These are phyloP conservation scores for Friedmanniomyces simplex DNA, from an alignment of 495 filamentous ascomycete genomes.

Conservation along the genomic window DNA sequence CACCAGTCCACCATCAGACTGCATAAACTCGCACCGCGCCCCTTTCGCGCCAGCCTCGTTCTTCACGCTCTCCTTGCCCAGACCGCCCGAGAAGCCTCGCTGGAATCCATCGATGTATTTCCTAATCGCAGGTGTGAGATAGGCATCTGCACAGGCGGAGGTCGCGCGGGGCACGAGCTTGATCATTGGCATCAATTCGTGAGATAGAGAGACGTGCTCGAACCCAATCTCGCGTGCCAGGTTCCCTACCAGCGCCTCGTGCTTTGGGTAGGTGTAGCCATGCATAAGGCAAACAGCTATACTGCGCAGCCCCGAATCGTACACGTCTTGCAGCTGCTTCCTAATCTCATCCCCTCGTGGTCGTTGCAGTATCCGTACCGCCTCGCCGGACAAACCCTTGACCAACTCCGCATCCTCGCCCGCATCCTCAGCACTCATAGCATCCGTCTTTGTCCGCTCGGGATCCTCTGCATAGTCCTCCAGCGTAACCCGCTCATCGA, in stretches of 20 bases:
- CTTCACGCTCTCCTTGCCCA: slow-evolving; percentile 58
- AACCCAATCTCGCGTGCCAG: slow-evolving; percentile 66
- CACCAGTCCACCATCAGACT: slow-evolving; percentile 70
- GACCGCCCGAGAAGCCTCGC: slow-evolving; percentile 57
- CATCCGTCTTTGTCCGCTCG: slow-evolving; percentile 43
- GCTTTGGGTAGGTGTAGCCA: slow-evolving; percentile 67
- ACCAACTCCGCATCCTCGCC: slow-evolving; percentile 45
- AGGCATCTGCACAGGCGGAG: slow-evolving; percentile 89
- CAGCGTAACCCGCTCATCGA: slow-evolving; percentile 46
- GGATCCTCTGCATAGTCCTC: slow-evolving; percentile 85
- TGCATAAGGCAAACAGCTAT: slow-evolving; percentile 75
- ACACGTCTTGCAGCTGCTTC: slow-evolving; percentile 46
- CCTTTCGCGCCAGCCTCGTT: slow-evolving; percentile 43
- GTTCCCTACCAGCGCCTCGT: slow-evolving; percentile 57
- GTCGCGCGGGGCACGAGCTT: slow-evolving; percentile 80
- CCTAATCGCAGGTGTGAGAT: slow-evolving; percentile 89
- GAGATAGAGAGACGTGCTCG: slow-evolving; percentile 59
- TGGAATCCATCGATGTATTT: slow-evolving; percentile 90
- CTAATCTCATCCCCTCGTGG: slow-evolving; percentile 45
- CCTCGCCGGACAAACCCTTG: slow-evolving; percentile 56
- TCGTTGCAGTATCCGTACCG: slow-evolving; percentile 53
- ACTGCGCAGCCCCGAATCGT: slow-evolving; percentile 53
- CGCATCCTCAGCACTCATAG: slow-evolving; percentile 38
- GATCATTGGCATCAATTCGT: slow-evolving; percentile 90
- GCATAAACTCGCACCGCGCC: slow-evolving; percentile 75